These are phyloP conservation scores for Kodamaea sagamina DNA, from an alignment of 805 yeast species.

Conservation along the genomic window DNA sequence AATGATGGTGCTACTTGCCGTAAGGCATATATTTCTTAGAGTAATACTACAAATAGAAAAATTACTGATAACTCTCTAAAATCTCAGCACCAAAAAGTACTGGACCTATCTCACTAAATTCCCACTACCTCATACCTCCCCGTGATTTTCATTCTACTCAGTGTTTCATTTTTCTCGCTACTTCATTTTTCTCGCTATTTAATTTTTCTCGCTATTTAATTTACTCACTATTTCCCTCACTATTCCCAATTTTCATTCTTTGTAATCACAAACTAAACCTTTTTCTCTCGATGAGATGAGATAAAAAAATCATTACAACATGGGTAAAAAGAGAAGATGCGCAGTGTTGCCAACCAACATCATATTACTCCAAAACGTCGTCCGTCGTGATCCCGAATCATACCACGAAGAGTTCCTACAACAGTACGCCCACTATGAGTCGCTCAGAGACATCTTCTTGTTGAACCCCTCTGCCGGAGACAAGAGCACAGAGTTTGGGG, in stretches of 20 bases:
- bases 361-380: conserved; percentile 86
- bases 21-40: too few relatives aligned
- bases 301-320: conserved; percentile 25
- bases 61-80: too few relatives aligned
- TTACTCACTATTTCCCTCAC: neutral
- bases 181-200: too few relatives aligned
- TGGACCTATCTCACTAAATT: too few relatives aligned
- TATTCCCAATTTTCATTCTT: conserved; percentile 9
- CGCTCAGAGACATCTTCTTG: conserved; percentile 83
- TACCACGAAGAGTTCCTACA: conserved; percentile 91
- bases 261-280: too few relatives aligned
- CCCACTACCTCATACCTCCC: too few relatives aligned
- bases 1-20: too few relatives aligned
- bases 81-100: too few relatives aligned
- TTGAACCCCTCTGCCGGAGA: conserved; percentile 61
- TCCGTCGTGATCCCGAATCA: conserved; percentile 91
- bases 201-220: too few relatives aligned
- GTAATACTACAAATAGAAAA: too few relatives aligned
- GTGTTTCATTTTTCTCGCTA: too few relatives aligned
- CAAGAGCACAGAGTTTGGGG: conserved; percentile 70
- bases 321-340: conserved; percentile 90
- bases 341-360: conserved; percentile 92
- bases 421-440: conserved; percentile 90
- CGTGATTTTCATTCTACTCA: too few relatives aligned
- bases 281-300: conserved; percentile 7